Base-by-base conservation (phyloP, 345 rosid species). In the Populus euphratica region DNA sequence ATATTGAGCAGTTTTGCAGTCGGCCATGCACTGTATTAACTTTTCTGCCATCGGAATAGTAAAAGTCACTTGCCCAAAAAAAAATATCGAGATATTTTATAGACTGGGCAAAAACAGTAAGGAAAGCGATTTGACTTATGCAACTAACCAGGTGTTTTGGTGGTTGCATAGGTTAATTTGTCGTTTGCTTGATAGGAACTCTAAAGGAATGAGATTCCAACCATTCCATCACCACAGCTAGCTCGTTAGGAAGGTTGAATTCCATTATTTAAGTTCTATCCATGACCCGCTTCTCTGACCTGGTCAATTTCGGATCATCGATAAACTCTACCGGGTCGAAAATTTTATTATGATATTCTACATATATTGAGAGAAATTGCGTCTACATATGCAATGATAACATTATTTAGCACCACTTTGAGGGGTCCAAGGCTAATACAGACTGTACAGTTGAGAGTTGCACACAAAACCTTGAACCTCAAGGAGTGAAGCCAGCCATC, bases 91-190 rank as follows among this genome's bases (percentile, higher is more conserved):
- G 54, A 35, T n/a, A 33, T 31, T 63, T 47, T 21, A n/a, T 39
- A 69, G 27, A 35, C 23, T 47, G 63, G 78, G 74, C 83, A 81
- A 81, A 72, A 38, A 59, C 36, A 41, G 29, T 25, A 65, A 44
- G 29, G 79, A 75, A 69, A 78, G 54, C 78, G 63, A 77, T 36
- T 1, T 35, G 72, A 77, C n/a, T 44, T n/a, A 75, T n/a, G 49
- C 35, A 52, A 43, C 13, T 5, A 52, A 29, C 64, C 29, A 23
- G 68, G 71, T 29, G 43, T 29, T 59, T n/a, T 63, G 77, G 75
- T 81, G 82, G 68, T 49, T 76, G 81, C 76, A 71, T 63, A 33
- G 39, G 12, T 13, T 52, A 31, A 61, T 36, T 70, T 69, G 33
- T 78, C 52, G 0, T 43, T 43, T 52, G 33, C 69, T 52, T 43